phyloP scores from a whole-genome alignment of 2,329 filamentous ascomycete genomes.

The Penicillium verrucosum region DNA sequence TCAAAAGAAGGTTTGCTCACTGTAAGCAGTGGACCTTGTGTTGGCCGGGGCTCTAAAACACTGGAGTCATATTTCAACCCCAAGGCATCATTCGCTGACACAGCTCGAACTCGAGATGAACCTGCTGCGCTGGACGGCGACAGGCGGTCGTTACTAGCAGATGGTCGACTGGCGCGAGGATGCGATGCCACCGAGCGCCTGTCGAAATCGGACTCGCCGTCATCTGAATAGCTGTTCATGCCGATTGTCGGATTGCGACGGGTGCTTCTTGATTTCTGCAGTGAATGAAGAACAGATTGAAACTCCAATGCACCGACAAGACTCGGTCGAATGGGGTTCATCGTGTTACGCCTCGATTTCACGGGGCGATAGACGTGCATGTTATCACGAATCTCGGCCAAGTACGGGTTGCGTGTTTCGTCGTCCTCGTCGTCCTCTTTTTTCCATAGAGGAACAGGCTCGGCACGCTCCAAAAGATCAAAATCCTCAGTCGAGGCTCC shows the following conservation, averaged over 20 bases:
- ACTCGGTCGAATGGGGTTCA: slow-evolving; percentile 86
- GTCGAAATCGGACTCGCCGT: slow-evolving; percentile 50
- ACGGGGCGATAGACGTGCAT: slow-evolving; percentile 79
- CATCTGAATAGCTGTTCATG: slow-evolving; percentile 67
- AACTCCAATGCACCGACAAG: slow-evolving; percentile 93
- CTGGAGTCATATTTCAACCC: slow-evolving; percentile 45
- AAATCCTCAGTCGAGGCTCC: slow-evolving; percentile 62
- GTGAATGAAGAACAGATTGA: slow-evolving; percentile 79
- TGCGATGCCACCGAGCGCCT: slow-evolving; percentile 49
- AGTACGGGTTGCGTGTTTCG: slow-evolving; percentile 56
- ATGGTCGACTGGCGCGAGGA: slow-evolving; percentile 32
- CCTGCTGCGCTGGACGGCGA: slow-evolving; percentile 24
- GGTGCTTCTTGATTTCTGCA: slow-evolving; percentile 77
- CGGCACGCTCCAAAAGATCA: slow-evolving; percentile 56
- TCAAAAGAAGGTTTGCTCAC: slow-evolving; percentile 40
- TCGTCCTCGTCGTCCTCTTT: slow-evolving; percentile 55
- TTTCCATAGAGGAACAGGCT: slow-evolving; percentile 39
- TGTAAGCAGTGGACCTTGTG: slow-evolving; percentile 36
- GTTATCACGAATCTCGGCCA: slow-evolving; percentile 82
- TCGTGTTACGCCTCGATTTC: slow-evolving; percentile 63
- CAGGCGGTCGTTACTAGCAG: slow-evolving; percentile 21
- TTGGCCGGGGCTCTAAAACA: slow-evolving; percentile 24
- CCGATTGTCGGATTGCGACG: slow-evolving; percentile 64
- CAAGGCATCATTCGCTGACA: slow-evolving; percentile 58
- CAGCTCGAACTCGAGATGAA: slow-evolving; percentile 48